Percentiles rank a stretch among this genome's conserved stretches.
These are phyloP conservation scores for Marasmius tenuissimus DNA, from an alignment of 1,284 basidiomycete genomes.

Conservation along the genomic window DNA sequence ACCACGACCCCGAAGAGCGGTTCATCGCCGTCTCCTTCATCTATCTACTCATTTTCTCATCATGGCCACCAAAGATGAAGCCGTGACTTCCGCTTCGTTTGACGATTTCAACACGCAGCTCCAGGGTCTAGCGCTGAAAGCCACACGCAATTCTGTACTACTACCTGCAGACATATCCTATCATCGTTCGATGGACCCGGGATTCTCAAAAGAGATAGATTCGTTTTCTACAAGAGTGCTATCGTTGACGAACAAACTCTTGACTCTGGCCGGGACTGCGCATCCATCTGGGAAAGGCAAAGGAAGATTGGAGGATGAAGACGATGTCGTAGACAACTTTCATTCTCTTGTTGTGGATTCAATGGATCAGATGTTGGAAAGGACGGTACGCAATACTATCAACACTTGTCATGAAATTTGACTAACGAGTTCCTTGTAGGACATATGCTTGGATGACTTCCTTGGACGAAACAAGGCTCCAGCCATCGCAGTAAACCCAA, in stretches of 20 bases:
- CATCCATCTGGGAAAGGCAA: constrained; percentile 43
- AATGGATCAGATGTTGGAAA: constrained; percentile 85
- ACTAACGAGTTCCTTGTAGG: constrained; percentile 40
- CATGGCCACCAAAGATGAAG: not conserved
- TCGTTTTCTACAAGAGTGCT: constrained; percentile 60
- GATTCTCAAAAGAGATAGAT: constrained; percentile 68
- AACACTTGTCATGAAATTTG: not conserved
- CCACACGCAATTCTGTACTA: constrained; percentile 57
- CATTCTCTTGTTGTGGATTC: constrained; percentile 76
- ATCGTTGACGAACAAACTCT: constrained; percentile 60
- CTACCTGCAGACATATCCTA: constrained; percentile 76
- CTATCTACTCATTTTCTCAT: not conserved
- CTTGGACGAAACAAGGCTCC: constrained; percentile 71
- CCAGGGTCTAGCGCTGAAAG: constrained; percentile 57
- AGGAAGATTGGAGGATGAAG: constrained; percentile 63
- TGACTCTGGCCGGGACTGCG: constrained; percentile 50
- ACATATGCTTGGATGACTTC: constrained; percentile 80
- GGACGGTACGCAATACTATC: constrained; percentile 56
- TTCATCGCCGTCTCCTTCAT: not conserved
- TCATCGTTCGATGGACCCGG: constrained; percentile 80
- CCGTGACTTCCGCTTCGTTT: constrained; percentile 25
- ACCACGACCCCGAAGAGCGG: not conserved
- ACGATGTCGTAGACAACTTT: constrained; percentile 84
- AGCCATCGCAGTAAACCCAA: constrained; percentile 53
- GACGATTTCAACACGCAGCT: constrained; percentile 45